A percentile compares a stretch with the other conserved stretches of the same genome.
These are phyloP conservation scores for Angomonas deanei DNA, from an alignment of 208 protist species.

Conservation along the genomic window DNA sequence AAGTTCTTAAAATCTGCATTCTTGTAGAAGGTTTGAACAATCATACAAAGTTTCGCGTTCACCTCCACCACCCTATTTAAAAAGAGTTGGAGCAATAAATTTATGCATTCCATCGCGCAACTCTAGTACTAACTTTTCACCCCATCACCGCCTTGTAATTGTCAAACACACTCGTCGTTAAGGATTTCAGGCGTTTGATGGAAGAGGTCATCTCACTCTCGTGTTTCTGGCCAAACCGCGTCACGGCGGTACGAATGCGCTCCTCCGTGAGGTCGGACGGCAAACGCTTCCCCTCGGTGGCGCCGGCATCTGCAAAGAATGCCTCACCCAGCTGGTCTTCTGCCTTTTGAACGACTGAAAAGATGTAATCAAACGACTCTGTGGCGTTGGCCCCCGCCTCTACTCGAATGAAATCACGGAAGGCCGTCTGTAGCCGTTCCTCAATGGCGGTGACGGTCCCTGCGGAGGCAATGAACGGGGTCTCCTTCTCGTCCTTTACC, in stretches of 20 bases:
- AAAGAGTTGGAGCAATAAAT: constrained; percentile 16
- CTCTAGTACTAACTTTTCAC: constrained; percentile 5
- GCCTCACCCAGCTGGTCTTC: constrained; percentile 24
- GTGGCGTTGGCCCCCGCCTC: constrained; percentile 21
- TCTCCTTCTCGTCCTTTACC: background rate
- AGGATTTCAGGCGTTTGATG: constrained; percentile 5
- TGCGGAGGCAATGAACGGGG: background rate
- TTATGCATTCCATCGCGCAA: background rate
- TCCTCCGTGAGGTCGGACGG: constrained; percentile 18
- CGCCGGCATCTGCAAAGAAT: constrained; percentile 21
- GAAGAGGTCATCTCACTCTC: constrained; percentile 12
- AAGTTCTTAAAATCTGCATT: constrained; percentile 49
- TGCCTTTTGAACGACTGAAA: constrained; percentile 22
- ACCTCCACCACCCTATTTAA: constrained; percentile 31
- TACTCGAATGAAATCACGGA: constrained; percentile 21
- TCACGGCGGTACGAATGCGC: constrained; percentile 20
- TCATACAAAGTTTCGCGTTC: constrained; percentile 30
- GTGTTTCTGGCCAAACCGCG: constrained; percentile 37
- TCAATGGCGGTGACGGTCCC: constrained; percentile 18
- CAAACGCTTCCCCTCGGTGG: background rate
- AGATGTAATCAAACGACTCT: constrained; percentile 21
- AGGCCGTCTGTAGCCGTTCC: constrained; percentile 20
- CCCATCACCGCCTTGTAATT: background rate
- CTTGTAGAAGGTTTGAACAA: constrained; percentile 29
- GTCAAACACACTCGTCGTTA: background rate